Percentiles rank a stretch among this genome's conserved stretches.
Evolutionary conservation across 768 basidiomycete species (phyloP).

Genomic region (Suillus decipiens): DNA sequence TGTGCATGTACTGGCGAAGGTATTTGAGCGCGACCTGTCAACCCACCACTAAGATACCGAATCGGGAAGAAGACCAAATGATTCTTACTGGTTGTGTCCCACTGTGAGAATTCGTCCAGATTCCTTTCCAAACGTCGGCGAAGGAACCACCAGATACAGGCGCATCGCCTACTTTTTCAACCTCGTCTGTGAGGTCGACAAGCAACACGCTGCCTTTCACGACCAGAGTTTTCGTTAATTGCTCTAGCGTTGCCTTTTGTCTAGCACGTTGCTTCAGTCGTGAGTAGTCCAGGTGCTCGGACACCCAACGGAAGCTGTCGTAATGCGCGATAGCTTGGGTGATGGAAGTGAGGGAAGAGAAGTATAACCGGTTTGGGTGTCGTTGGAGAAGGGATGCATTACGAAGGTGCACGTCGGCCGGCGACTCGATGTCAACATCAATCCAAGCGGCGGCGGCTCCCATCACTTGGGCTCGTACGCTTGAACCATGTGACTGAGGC

Average conservation of each 20-base stretch:
- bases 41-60: neutral
- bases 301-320: constrained; percentile 58
- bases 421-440: constrained; percentile 51
- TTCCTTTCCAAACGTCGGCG: constrained; percentile 62
- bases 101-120: constrained; percentile 47
- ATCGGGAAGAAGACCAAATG: neutral
- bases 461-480: constrained; percentile 17
- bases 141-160: constrained; percentile 58
- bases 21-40: constrained; percentile 59
- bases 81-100: constrained; percentile 32
- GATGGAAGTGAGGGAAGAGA: constrained; percentile 53
- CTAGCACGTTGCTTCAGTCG: constrained; percentile 57
- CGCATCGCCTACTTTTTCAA: constrained; percentile 45
- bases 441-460: constrained; percentile 35
- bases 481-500: constrained; percentile 14
- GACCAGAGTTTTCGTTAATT: constrained; percentile 55
- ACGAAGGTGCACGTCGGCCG: constrained; percentile 59
- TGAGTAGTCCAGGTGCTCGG: constrained; percentile 54
- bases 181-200: constrained; percentile 58
- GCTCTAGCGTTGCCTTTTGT: constrained; percentile 55
- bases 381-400: constrained; percentile 60
- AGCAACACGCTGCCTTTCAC: constrained; percentile 51
- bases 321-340: constrained; percentile 55
- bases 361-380: constrained; percentile 51
- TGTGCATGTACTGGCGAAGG: constrained; percentile 46